Base-by-base conservation (phyloP, 23 red algal species). In the Gracilaria gracilis region DNA sequence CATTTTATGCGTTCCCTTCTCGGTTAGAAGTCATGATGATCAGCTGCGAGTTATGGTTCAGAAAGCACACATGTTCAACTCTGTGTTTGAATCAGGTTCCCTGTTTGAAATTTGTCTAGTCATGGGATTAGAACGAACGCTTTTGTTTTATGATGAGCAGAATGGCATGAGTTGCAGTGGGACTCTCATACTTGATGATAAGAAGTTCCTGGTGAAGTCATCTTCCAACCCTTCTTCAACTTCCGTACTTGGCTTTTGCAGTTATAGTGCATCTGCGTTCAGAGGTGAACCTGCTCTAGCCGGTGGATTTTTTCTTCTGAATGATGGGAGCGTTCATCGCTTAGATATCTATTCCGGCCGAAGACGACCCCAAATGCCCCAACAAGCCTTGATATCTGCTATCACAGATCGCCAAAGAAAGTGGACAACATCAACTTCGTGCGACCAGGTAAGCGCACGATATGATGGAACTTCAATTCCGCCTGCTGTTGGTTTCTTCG, bases 251-350 rank as follows among this genome's bases (percentile, higher is more conserved):
- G 86, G 86, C 25, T 66, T 78, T 36, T 62, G 46, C 9, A 23
- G 50, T 17, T 89, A 67, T 46, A 29, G 67, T 28, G 24, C 86
- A 55, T 79, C 61, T 19, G 55, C 75, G 40, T 34, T 80, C 19
- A 46, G 17, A 27, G 86, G 90, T 8, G 48, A 66, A 25, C 50
- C 81, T 25, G 23, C 79, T 1, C 16, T 21, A 31, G 36, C 62
- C 4, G 90, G 80, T 16, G 90, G 53, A 32, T 42, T 93, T 32
- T 39, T 93, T 74, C 79, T 84, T 46, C 40, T 93, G 35, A 66
- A 93, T 57, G 90, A 93, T 48, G 90, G 90, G 46, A 85, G 80
- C 72, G 51, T 93, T 55, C 81, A 93, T 35, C 61, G 81, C 0
- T 2, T 93, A 9, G 79, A 85, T 80, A 33, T 93, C 47, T 13